Conservation (phyloP, 345 rosid species). For the Noccaea bulbosa region DNA sequence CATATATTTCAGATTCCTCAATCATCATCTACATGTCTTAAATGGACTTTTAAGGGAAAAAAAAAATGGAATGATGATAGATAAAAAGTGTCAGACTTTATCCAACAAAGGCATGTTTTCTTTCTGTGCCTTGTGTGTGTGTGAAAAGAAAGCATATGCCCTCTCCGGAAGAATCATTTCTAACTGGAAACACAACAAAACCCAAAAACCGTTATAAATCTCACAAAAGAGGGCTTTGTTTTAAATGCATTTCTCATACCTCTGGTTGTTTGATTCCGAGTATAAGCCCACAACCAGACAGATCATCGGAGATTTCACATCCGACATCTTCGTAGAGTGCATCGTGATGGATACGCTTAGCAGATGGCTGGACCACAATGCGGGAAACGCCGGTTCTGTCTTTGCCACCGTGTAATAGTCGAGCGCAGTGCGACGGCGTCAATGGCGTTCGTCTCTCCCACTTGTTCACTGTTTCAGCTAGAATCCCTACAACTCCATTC, state of each 20-base stretch:
- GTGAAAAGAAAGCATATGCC: conserved; percentile 92
- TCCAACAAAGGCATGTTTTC: conserved; percentile 85
- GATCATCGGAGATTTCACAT: conserved; percentile 80
- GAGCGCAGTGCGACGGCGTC: conserved; percentile 89
- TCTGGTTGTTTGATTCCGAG: conserved; percentile 86
- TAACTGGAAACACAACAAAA: conserved; percentile 51
- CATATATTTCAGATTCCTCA: conserved; percentile 16
- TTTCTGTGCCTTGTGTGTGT: conserved; percentile 87
- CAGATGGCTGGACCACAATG: conserved; percentile 85
- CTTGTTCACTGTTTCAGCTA: conserved; percentile 76
- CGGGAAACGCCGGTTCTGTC: conserved; percentile 75
- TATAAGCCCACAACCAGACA: conserved; percentile 85
- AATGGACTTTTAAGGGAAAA: too few relatives aligned
- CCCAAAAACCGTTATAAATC: background rate
- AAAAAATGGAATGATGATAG: too few relatives aligned
- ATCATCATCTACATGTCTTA: background rate
- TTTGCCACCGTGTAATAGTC: conserved; percentile 72
- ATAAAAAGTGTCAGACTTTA: conserved; percentile 53
- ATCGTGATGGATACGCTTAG: conserved; percentile 89
- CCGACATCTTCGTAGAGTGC: conserved; percentile 79
- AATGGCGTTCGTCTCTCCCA: conserved; percentile 96
- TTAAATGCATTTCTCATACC: conserved; percentile 40
- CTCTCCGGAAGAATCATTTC: conserved; percentile 79
- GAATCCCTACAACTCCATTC: conserved; percentile 85
- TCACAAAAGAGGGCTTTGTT: background rate